Conservation (phyloP, 805 yeast genomes). For the Kodamaea nitidulidarum region DNA sequence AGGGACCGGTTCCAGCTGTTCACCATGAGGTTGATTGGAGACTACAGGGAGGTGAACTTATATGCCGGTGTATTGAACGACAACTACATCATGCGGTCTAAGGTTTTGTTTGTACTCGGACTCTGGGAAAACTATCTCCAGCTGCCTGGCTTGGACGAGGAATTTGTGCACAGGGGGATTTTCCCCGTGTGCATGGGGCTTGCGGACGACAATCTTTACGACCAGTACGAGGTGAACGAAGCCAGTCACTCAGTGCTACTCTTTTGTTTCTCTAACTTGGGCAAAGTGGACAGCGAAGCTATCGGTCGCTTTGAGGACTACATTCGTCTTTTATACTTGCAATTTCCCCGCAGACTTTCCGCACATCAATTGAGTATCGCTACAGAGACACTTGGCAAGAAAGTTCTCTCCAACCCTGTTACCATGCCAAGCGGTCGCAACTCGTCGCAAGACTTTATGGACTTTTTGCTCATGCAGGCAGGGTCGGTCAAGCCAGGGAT, state of each 20-base stretch:
- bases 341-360: constrained; percentile 56
- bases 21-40: constrained; percentile 28
- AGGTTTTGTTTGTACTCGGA: constrained; percentile 44
- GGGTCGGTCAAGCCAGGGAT: constrained; percentile 31
- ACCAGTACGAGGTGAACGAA: constrained; percentile 42
- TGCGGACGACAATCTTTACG: constrained; percentile 19
- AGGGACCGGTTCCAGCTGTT: constrained; percentile 15
- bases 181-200: constrained; percentile 31
- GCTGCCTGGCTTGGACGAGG: constrained; percentile 14
- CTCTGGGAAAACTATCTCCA: constrained; percentile 45
- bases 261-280: constrained; percentile 30
- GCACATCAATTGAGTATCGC: constrained; percentile 55
- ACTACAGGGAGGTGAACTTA: constrained; percentile 32
- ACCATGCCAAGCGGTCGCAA: constrained; percentile 1
- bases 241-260: constrained; percentile 59
- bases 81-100: constrained; percentile 30
- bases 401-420: constrained; percentile 25
- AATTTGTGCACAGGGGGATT: constrained; percentile 22
- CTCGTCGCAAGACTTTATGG: constrained; percentile 30
- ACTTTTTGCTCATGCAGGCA: constrained; percentile 40
- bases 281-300: constrained; percentile 12
- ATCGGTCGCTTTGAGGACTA: constrained; percentile 32
- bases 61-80: constrained; percentile 23
- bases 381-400: constrained; percentile 50
- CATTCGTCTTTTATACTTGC: constrained; percentile 43